Evolutionary conservation across 192 early-diverging fungal species (phyloP).

Genomic region (Lunasporangiospora selenospora): DNA sequence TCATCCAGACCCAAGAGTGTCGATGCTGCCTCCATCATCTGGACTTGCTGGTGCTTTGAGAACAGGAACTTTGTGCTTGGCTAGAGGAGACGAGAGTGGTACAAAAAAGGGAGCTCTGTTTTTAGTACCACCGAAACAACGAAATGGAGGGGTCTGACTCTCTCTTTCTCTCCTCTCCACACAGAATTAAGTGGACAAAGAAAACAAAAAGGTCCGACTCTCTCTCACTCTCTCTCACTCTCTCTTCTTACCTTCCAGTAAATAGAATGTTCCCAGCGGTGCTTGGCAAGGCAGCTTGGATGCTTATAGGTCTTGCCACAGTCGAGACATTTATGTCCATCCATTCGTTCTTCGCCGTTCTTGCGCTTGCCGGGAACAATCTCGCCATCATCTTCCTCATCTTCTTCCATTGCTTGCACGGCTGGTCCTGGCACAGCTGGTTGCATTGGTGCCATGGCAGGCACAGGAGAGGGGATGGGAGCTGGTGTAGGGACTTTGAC

Average conservation of each 20-base stretch:
- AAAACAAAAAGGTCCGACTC: too few species aligned
- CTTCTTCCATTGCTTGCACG: background rate
- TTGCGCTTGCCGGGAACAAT: background rate
- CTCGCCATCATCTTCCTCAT: conserved; percentile 5
- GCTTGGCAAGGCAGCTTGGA: conserved; percentile 67
- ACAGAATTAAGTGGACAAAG: too few species aligned
- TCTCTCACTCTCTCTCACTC: too few species aligned
- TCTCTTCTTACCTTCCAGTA: conserved; percentile 65
- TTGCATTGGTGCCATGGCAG: background rate
- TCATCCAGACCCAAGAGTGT: conserved; percentile 62
- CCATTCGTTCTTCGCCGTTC: conserved; percentile 5
- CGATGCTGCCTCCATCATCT: conserved; percentile 69
- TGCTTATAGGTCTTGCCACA: conserved; percentile 76
- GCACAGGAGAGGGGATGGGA: conserved; percentile 15
- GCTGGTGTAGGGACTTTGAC: too few species aligned
- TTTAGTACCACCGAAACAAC: too few species aligned
- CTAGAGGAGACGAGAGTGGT: too few species aligned
- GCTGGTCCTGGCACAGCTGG: background rate
- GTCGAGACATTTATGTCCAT: conserved; percentile 51
- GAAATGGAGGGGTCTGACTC: too few species aligned
- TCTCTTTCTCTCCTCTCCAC: too few species aligned
- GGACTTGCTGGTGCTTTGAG: conserved; percentile 74
- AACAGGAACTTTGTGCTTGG: conserved; percentile 62
- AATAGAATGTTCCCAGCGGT: conserved; percentile 74
- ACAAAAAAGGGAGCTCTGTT: too few species aligned